phyloP scores from a whole-genome alignment of 1,284 basidiomycete genomes.

The Fomitopsis betulina region DNA sequence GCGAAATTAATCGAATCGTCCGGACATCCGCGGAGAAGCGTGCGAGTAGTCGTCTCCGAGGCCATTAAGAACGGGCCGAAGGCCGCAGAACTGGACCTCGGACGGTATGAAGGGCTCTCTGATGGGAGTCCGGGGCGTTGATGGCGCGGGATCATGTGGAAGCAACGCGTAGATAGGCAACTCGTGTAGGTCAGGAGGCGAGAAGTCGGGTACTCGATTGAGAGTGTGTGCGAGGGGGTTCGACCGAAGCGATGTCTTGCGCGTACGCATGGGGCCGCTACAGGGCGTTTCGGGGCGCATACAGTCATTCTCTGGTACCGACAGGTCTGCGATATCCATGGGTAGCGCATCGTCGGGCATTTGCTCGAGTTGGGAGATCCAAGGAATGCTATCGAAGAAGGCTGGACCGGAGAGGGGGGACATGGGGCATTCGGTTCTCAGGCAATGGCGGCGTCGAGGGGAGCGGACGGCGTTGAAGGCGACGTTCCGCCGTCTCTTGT shows the following conservation, averaged over 20 bases:
- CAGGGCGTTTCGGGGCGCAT: slow-evolving; percentile 9
- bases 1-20: neutral
- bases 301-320: slow-evolving; percentile 18
- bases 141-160: slow-evolving; percentile 12
- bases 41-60: slow-evolving; percentile 7
- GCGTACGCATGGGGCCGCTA: slow-evolving; percentile 24
- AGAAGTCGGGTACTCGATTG: slow-evolving; percentile 3
- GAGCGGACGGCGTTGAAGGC: slow-evolving; percentile 20
- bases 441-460: slow-evolving; percentile 22
- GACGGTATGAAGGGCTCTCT: slow-evolving; percentile 16
- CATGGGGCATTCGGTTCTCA: slow-evolving; percentile 23
- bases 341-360: slow-evolving; percentile 18
- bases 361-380: slow-evolving; percentile 27
- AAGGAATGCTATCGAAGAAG: slow-evolving; percentile 27
- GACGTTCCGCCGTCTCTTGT: slow-evolving; percentile 24
- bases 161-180: slow-evolving; percentile 2
- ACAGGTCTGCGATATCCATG: slow-evolving; percentile 28
- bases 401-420: slow-evolving; percentile 16
- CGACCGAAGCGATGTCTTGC: slow-evolving; percentile 24
- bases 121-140: slow-evolving; percentile 22
- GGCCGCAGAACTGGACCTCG: slow-evolving; percentile 20
- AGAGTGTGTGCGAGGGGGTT: slow-evolving; percentile 11
- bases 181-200: slow-evolving; percentile 4
- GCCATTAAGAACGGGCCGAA: slow-evolving; percentile 20
- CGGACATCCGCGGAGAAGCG: neutral